These are phyloP conservation scores for Dendrobium officinale DNA, from an alignment of 106 monocot species.

Conservation along the genomic window DNA sequence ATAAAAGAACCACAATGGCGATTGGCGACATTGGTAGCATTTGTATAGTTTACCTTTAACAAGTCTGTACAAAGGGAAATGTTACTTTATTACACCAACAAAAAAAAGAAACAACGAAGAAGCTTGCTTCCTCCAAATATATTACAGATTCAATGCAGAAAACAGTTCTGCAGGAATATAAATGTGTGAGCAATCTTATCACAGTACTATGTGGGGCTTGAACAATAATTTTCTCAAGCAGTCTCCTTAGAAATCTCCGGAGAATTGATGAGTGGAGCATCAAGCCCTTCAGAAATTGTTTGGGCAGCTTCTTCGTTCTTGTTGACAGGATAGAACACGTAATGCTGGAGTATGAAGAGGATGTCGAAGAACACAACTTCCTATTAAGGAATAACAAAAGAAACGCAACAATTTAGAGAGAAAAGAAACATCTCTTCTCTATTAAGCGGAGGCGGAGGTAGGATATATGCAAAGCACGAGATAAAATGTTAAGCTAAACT, in stretches of 20 bases:
- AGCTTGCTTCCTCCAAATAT: too few species aligned
- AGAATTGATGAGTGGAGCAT: slow-evolving; percentile 5
- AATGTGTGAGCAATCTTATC: not conserved
- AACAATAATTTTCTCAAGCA: not conserved
- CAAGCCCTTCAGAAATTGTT: not conserved
- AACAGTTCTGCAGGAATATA: not conserved
- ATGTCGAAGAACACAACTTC: slow-evolving; percentile 81
- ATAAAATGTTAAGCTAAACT: not conserved
- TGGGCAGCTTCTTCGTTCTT: slow-evolving; percentile 19
- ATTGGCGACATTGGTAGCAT: too few species aligned
- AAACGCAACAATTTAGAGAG: not conserved
- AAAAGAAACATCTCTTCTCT: not conserved
- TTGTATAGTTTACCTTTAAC: too few species aligned
- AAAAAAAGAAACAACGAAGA: too few species aligned
- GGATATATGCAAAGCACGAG: not conserved
- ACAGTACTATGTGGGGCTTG: not conserved
- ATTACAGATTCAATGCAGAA: not conserved
- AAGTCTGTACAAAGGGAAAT: too few species aligned
- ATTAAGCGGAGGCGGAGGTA: too few species aligned
- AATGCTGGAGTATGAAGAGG: slow-evolving; percentile 86
- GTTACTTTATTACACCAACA: too few species aligned
- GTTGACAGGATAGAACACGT: slow-evolving; percentile 56
- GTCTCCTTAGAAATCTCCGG: slow-evolving; percentile 2
- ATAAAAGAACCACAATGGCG: too few species aligned
- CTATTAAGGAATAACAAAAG: slow-evolving; percentile 29